Evolutionary conservation across 2,329 filamentous ascomycete species (phyloP).

Genomic region (Fusarium armeniacum): DNA sequence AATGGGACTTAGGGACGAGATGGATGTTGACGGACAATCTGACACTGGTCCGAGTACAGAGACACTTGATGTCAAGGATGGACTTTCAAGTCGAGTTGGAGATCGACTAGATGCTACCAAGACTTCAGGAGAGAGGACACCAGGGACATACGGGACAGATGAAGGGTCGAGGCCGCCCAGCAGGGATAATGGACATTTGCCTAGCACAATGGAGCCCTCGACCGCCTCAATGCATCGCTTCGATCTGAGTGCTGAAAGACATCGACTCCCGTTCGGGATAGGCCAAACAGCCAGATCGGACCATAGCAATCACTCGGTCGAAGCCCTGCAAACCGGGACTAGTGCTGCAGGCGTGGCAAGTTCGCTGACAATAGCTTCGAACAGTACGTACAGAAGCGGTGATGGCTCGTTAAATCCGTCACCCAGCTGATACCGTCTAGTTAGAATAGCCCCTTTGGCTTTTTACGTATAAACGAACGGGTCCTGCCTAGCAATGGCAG

Average conservation of each 20-base stretch:
- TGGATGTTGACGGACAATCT: conserved; percentile 36
- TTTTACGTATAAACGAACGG: conserved; percentile 9
- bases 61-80: conserved; percentile 31
- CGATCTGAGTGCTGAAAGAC: conserved; percentile 42
- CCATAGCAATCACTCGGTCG: conserved; percentile 27
- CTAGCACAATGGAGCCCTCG: conserved; percentile 42
- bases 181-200: conserved; percentile 40
- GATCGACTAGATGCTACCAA: conserved; percentile 35
- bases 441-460: conserved; percentile 19
- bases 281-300: conserved; percentile 29
- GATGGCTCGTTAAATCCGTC: conserved; percentile 43
- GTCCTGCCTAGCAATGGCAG: neutral
- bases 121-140: conserved; percentile 42
- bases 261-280: conserved; percentile 39
- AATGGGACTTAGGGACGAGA: conserved; percentile 43
- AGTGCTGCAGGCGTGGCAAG: conserved; percentile 17
- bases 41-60: conserved; percentile 35
- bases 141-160: conserved; percentile 39
- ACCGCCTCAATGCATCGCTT: conserved; percentile 42
- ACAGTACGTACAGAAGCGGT: conserved; percentile 34
- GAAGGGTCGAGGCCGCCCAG: conserved; percentile 42
- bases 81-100: conserved; percentile 18
- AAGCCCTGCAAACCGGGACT: conserved; percentile 23
- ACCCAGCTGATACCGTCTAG: conserved; percentile 35
- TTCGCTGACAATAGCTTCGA: conserved; percentile 22